Base-by-base conservation (phyloP, 768 basidiomycete genomes). In the Auriscalpium vulgare region DNA sequence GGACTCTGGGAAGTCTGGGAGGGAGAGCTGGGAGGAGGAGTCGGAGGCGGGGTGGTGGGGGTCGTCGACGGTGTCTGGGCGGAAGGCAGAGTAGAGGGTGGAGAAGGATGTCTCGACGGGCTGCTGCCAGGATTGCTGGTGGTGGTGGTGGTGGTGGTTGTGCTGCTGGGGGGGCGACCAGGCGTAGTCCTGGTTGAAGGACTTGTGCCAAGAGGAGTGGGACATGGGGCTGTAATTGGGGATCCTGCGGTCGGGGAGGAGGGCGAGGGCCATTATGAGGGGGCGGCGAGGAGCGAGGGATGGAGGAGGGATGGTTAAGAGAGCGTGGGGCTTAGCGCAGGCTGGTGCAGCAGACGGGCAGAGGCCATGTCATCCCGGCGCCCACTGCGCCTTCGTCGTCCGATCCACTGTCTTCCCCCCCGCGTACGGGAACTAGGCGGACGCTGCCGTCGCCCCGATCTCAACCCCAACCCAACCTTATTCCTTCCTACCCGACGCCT, bases 41-140 rank as follows among this genome's bases (percentile, higher is more conserved):
- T 48, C 54, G 13, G 61, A 53, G 19, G 51, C 35, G 17, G 29
- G 17, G 37, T 60, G 55, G 8, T 54, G 51, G 2, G 60, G 45
- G 29, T 29, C 2, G 29, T 29, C 29, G 29, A 29, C 29, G 7
- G 53, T 8, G 35, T 44, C 53, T 4, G 55, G 53, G 34, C 51
- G 52, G 38, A 60, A 51, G 38, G 61, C 50, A 21, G 55, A 61
- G 50, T 60, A 59, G 17, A 62, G 47, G 21, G 61, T 56, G 21
- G 58, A 60, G 45, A 56, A 62, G 38, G 59, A 50, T 23, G 61
- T 51, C 45, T 60, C 58, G 51, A 60, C 50, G 54, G 61, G 52
- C 61, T 58, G 59, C 61, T 58, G 59, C 50, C 56, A 56, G 29
- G 61, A 53, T 47, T 56, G 45, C 46, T 53, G 52, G 51, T 54